Percentiles rank a stretch among this genome's conserved stretches.
phyloP scores from a whole-genome alignment of 1,284 basidiomycete genomes.

The Testicularia cyperi region DNA sequence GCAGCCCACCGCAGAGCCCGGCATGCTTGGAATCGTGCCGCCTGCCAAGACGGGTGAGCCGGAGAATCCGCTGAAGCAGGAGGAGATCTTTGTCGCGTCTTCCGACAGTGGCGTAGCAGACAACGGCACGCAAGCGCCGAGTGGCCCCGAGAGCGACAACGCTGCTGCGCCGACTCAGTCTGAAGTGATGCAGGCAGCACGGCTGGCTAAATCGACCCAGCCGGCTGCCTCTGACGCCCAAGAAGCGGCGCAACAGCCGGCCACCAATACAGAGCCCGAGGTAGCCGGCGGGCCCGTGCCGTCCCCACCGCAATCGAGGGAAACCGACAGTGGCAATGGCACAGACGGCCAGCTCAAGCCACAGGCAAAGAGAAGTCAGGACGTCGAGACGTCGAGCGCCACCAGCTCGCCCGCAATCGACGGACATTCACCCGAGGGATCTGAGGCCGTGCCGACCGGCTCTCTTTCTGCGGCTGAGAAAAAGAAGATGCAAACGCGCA shows the following conservation, averaged over 20 bases:
- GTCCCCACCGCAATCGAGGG: constrained; percentile 4
- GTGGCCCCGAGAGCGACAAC: no score
- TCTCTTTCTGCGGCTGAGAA: constrained; percentile 30
- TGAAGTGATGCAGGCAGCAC: constrained; percentile 10
- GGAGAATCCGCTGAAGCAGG: constrained; percentile 15
- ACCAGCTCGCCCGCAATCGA: constrained; percentile 20
- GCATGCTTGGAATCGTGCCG: constrained; percentile 39
- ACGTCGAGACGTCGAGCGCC: constrained; percentile 2
- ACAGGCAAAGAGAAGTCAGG: no score
- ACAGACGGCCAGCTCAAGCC: background rate
- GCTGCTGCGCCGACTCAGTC: constrained; percentile 5
- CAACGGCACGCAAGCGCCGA: constrained; percentile 1
- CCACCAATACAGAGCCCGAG: no score
- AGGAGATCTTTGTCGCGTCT: background rate
- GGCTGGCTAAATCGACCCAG: constrained; percentile 7
- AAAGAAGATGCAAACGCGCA: constrained; percentile 27
- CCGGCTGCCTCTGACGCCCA: constrained; percentile 1
- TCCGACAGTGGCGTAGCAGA: background rate
- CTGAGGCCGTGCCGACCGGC: constrained; percentile 24
- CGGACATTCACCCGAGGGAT: constrained; percentile 22
- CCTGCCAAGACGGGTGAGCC: constrained; percentile 26
- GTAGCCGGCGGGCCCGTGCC: no score
- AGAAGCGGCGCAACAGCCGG: no score
- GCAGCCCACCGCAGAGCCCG: constrained; percentile 3
- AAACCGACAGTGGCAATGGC: constrained; percentile 2